These are phyloP conservation scores for Candida tibetensis DNA, from an alignment of 805 yeast genomes.

Conservation along the genomic window DNA sequence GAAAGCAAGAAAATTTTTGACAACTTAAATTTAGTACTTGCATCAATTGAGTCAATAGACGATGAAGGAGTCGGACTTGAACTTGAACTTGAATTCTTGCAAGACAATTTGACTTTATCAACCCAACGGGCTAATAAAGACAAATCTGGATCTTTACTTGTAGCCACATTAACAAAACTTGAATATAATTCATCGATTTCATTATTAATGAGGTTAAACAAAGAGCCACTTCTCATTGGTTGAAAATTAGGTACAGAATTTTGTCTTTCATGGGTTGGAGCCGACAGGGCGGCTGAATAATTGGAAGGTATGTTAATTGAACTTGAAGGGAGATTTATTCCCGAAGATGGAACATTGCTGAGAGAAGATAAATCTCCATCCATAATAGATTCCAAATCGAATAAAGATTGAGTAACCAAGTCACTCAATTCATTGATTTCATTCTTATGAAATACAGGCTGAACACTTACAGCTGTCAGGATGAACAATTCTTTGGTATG, in stretches of 20 bases:
- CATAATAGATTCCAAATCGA: conserved; percentile 66
- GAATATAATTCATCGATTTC: conserved; percentile 70
- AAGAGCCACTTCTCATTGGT: conserved; percentile 1
- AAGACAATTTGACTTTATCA: conserved; percentile 32
- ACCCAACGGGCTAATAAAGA: conserved; percentile 38
- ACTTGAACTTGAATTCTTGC: conserved; percentile 8
- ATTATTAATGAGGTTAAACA: conserved; percentile 27
- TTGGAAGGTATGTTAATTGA: conserved; percentile 2
- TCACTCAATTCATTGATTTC: conserved; percentile 85
- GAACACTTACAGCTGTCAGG: conserved; percentile 90
- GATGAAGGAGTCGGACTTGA: background rate
- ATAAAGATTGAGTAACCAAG: conserved; percentile 57
- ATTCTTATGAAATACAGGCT: conserved; percentile 91
- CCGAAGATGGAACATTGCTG: conserved; percentile 11
- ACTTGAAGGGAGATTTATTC: background rate
- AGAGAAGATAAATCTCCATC: conserved; percentile 43
- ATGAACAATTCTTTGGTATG: conserved; percentile 91
- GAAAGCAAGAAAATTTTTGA: conserved; percentile 74
- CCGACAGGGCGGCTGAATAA: conserved; percentile 1
- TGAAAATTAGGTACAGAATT: background rate
- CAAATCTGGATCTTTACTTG: conserved; percentile 40
- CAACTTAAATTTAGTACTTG: conserved; percentile 29
- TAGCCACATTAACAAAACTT: conserved; percentile 59
- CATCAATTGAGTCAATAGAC: conserved; percentile 10
- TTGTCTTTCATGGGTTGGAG: conserved; percentile 1